Conservation (phyloP, 768 basidiomycete species). For the Lentinus brumalis region DNA sequence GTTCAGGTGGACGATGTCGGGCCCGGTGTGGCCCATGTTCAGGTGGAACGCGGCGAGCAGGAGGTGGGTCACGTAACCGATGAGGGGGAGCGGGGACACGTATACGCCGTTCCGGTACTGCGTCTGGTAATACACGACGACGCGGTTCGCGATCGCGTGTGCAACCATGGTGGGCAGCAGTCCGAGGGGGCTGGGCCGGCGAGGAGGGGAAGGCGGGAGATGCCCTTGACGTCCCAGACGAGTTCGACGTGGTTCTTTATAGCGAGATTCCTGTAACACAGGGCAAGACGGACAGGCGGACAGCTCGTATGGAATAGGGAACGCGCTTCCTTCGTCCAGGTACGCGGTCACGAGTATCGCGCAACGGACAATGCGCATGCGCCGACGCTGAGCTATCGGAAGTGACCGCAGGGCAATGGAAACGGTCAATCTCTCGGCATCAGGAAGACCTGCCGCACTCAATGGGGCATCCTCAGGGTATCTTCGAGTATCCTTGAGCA, state of each 20-base stretch:
- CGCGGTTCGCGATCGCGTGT: conserved; percentile 1
- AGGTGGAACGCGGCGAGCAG: conserved; percentile 8
- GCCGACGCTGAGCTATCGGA: background rate
- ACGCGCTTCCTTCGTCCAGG: background rate
- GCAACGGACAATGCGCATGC: background rate
- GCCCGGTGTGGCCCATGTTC: conserved; percentile 3
- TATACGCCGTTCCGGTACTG: conserved; percentile 1
- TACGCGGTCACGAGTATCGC: background rate
- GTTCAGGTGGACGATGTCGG: conserved; percentile 9
- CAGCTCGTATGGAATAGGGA: background rate
- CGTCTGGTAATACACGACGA: conserved; percentile 9
- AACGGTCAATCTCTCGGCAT: background rate
- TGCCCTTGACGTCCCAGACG: background rate
- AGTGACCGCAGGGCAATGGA: background rate
- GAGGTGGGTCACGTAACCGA: conserved; percentile 9
- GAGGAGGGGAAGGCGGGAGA: background rate
- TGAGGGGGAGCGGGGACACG: conserved; percentile 8
- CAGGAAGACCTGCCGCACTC: background rate
- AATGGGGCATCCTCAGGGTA: too few species aligned
- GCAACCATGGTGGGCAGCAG: background rate
- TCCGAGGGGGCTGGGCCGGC: background rate
- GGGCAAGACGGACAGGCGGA: background rate
- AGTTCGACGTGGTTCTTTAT: background rate
- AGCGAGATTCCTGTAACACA: background rate
- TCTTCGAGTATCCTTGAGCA: too few species aligned